Conservation (phyloP, 1,139 yeast species). For the Nakaseomyces nivariensis region DNA sequence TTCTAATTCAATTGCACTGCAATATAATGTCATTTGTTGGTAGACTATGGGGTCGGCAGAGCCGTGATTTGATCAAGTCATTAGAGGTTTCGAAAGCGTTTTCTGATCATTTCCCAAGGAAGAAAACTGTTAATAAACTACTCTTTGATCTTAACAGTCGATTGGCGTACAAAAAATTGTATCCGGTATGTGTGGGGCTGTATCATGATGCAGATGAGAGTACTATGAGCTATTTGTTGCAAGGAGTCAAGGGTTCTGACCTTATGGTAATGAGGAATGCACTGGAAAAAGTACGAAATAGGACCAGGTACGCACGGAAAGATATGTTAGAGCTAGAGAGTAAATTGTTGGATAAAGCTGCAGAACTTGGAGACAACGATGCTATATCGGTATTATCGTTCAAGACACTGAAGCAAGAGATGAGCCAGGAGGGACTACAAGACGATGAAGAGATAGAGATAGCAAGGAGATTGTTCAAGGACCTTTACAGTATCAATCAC, state of each 20-base stretch:
- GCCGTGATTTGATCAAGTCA: neutral
- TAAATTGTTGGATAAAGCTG: slow-evolving; percentile 67
- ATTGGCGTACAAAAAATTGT: slow-evolving; percentile 42
- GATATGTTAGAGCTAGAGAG: slow-evolving; percentile 54
- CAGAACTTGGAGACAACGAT: slow-evolving; percentile 72
- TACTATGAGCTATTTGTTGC: slow-evolving; percentile 36
- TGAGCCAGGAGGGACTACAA: slow-evolving; percentile 16
- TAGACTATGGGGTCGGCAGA: neutral
- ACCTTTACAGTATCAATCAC: slow-evolving; percentile 49
- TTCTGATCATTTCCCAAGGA: slow-evolving; percentile 48
- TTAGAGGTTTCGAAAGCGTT: slow-evolving; percentile 30
- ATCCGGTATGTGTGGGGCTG: slow-evolving; percentile 43
- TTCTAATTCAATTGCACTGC: no score
- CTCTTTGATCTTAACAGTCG: slow-evolving; percentile 58
- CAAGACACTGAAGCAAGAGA: slow-evolving; percentile 36
- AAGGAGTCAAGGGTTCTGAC: slow-evolving; percentile 42
- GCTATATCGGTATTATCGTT: slow-evolving; percentile 67
- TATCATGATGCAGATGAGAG: slow-evolving; percentile 31
- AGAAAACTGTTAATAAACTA: slow-evolving; percentile 45
- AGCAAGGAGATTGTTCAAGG: slow-evolving; percentile 53
- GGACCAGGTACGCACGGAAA: slow-evolving; percentile 49
- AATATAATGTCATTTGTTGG: neutral
- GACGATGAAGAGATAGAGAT: slow-evolving; percentile 45
- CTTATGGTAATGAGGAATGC: slow-evolving; percentile 61
- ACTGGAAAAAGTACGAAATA: slow-evolving; percentile 49